Evolutionary conservation across 83 land plant genomes (phyloP).

Genomic region (Thuja plicata): DNA sequence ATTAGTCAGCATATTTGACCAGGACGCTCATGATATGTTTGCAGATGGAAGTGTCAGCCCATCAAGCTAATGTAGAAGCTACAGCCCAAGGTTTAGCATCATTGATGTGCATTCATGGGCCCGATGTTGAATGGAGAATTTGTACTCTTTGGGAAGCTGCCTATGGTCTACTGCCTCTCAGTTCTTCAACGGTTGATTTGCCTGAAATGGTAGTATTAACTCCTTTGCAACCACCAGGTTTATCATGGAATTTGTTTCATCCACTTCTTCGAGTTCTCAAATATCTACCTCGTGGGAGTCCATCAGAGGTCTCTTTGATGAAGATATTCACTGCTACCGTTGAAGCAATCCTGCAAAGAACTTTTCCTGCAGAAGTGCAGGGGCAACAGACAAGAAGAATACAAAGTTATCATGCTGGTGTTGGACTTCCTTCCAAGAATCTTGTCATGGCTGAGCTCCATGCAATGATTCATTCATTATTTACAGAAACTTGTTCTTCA

Average conservation of each 20-base stretch:
- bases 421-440: constrained; percentile 62
- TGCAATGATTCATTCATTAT: constrained; percentile 87
- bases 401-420: constrained; percentile 26
- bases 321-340: constrained; percentile 93
- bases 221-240: constrained; percentile 82
- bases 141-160: constrained; percentile 99
- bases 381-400: constrained; percentile 31
- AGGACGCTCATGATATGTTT: too few relatives aligned
- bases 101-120: constrained; percentile 85
- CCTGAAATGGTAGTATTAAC: constrained; percentile 90
- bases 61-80: constrained; percentile 84
- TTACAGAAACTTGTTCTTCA: constrained; percentile 75
- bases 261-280: constrained; percentile 85
- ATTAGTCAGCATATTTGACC: not conserved
- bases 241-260: constrained; percentile 86
- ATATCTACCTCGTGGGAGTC: constrained; percentile 85
- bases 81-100: constrained; percentile 97
- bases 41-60: constrained; percentile 59
- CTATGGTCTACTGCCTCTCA: constrained; percentile 86
- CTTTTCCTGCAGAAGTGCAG: constrained; percentile 64
- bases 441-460: constrained; percentile 87
- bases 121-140: constrained; percentile 96
- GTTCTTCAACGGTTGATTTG: constrained; percentile 84
- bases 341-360: constrained; percentile 76
- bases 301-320: constrained; percentile 89